phyloP scores from a whole-genome alignment of 2,329 filamentous ascomycete species.

The Trichocomaceae sp. region DNA sequence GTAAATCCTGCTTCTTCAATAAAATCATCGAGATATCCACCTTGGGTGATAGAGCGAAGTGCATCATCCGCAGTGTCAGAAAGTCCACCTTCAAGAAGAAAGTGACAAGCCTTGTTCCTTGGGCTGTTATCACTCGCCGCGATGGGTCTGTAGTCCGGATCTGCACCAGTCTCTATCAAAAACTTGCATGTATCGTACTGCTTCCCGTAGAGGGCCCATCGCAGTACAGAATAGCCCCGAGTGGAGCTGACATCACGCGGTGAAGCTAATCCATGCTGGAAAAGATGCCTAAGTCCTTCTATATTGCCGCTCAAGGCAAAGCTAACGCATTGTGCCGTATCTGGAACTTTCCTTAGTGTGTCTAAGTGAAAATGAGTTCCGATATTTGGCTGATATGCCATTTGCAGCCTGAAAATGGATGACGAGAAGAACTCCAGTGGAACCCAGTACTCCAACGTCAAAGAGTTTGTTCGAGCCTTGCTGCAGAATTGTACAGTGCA shows the following conservation, averaged over 20 bases:
- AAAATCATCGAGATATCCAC: not conserved
- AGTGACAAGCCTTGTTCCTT: not conserved
- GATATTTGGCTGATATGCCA: not conserved
- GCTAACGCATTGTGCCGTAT: not conserved
- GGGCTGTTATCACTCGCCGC: not conserved
- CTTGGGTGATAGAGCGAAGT: not conserved
- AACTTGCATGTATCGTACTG: not conserved
- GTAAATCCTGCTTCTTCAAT: not conserved
- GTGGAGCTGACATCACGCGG: not conserved
- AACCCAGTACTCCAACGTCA: not conserved
- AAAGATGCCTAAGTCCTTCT: not conserved
- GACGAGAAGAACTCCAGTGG: not conserved
- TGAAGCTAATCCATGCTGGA: not conserved
- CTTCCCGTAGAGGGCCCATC: not conserved
- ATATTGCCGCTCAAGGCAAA: not conserved
- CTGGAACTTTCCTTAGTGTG: not conserved
- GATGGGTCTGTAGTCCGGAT: not conserved
- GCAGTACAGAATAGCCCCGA: not conserved
- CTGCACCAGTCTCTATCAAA: not conserved
- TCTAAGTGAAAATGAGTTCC: not conserved
- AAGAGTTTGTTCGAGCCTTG: not conserved
- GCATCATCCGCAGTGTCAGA: not conserved
- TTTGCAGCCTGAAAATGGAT: not conserved
- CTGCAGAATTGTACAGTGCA: not conserved
- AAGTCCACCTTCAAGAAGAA: not conserved